Conservation (phyloP, 108 stramenopile species). For the Skeletonema menzelii region DNA sequence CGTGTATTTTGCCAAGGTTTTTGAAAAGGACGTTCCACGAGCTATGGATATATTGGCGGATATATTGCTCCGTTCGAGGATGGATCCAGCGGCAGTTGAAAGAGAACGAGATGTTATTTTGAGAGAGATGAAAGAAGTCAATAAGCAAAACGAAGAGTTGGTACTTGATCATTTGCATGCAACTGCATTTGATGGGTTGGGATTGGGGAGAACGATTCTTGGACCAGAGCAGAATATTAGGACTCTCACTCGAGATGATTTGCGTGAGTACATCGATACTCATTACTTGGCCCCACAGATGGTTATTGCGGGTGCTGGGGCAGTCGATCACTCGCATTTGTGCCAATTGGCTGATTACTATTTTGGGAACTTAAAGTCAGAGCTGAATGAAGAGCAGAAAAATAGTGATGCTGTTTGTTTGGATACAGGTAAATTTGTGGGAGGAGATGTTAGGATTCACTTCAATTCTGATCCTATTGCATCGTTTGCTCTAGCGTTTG, state of each 20-base stretch:
- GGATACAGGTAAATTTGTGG: conserved; percentile 95
- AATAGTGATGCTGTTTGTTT: conserved; percentile 77
- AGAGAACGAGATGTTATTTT: conserved; percentile 98
- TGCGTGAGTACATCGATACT: conserved; percentile 91
- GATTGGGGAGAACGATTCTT: conserved; percentile 96
- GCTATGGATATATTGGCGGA: conserved; percentile 98
- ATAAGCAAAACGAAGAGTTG: conserved; percentile 98
- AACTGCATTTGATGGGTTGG: conserved; percentile 93
- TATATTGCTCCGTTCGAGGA: conserved; percentile 89
- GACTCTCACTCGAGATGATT: conserved; percentile 78
- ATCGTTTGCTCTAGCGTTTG: conserved; percentile 95
- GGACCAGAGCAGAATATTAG: conserved; percentile 95
- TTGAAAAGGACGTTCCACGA: conserved; percentile 90
- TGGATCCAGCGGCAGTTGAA: conserved; percentile 88
- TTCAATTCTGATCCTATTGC: conserved; percentile 92
- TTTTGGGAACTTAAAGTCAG: conserved; percentile 85
- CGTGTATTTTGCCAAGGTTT: conserved; percentile 99
- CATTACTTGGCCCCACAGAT: conserved; percentile 99
- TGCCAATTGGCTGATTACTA: conserved; percentile 88
- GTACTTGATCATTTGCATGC: conserved; percentile 98
- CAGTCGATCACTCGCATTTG: conserved; percentile 89
- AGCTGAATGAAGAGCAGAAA: conserved; percentile 58
- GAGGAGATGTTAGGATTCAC: conserved; percentile 91
- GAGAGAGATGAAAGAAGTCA: conserved; percentile 99
- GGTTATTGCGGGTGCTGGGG: conserved; percentile 98